Evolutionary conservation across 805 yeast species (phyloP), one percentile per base, ranked within the genome.

Genomic region (Pichia heedii): DNA sequence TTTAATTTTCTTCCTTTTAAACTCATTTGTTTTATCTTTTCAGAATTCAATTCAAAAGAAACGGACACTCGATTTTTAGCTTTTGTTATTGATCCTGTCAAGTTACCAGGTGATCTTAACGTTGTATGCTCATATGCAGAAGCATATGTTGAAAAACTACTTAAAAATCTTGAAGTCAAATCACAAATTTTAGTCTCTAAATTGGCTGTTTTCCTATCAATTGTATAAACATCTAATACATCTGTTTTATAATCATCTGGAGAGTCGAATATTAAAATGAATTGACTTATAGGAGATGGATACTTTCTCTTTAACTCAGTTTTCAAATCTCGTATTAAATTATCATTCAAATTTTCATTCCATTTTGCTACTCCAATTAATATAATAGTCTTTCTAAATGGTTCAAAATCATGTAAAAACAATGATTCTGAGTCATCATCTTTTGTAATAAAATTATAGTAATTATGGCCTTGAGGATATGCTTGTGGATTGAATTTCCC

Each of bases 361-460:
- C 66, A 68, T 20, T 56, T 50, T 1, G 70, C 67, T 15, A 71
- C 46, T 0, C 77, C 79, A 8, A 74, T 39, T 5, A 81, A 78
- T 8, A 81, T 69, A 52, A 86, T 76, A 0, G 84, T 77, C 56
- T 87, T 86, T 41, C 97, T 65, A 61, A 75, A 87, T 1, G 96
- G 95, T 62, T 93, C 97, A 50, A 90, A 78, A 60, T 90, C 97
- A 52, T 83, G 85, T 35, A 90, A 66, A 42, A 83, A 80, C 7
- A 79, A 62, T 22, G 82, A 71, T 20, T 53, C 60, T 0, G 50
- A 21, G 37, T 54, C 60, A 34, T 76, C 79, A n/a, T 69, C 70
- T 43, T 76, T 81, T 1, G 73, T 66, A 7, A 64, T 55, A 50
- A 77, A 77, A 44, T 79, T 79, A 54, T 74, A 84, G 13, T 79